Conservation (phyloP, 2,329 filamentous ascomycete genomes). For the Chrysoporthe deuterocubensis region DNA sequence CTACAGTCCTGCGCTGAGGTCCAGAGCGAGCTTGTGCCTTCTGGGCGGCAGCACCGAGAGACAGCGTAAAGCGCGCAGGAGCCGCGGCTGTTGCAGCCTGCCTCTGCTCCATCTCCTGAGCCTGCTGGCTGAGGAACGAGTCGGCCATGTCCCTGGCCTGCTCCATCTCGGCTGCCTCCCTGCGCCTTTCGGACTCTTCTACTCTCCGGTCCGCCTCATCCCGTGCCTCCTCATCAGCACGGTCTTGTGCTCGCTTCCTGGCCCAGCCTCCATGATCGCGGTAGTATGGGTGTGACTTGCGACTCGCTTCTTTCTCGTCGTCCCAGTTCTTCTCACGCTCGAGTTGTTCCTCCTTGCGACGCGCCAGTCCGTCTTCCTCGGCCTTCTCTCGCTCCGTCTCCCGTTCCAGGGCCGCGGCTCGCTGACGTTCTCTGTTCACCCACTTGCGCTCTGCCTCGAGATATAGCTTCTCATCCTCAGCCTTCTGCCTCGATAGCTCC, state of each 20-base stretch:
- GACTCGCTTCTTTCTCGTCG: constrained; percentile 78
- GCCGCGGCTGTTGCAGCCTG: constrained; percentile 47
- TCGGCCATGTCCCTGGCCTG: constrained; percentile 84
- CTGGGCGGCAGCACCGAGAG: constrained; percentile 85
- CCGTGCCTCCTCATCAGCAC: constrained; percentile 72
- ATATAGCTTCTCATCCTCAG: constrained; percentile 80
- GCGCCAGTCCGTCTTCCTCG: constrained; percentile 68
- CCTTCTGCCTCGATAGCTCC: constrained; percentile 69
- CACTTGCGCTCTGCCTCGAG: constrained; percentile 86
- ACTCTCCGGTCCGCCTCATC: constrained; percentile 83
- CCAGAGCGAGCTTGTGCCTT: constrained; percentile 62
- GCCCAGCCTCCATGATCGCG: constrained; percentile 84
- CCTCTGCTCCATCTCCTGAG: constrained; percentile 70
- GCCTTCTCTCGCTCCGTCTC: constrained; percentile 81
- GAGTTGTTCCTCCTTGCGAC: constrained; percentile 72
- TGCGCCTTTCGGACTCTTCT: constrained; percentile 75
- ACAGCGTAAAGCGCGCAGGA: constrained; percentile 88
- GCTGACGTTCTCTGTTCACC: constrained; percentile 84
- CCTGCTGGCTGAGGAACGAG: constrained; percentile 85
- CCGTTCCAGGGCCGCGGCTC: constrained; percentile 82
- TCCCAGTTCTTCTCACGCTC: constrained; percentile 74
- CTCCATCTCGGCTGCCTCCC: constrained; percentile 73
- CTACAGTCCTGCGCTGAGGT: constrained; percentile 75
- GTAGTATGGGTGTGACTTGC: constrained; percentile 82
- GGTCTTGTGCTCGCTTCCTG: constrained; percentile 75